Evolutionary conservation across 495 filamentous ascomycete species (phyloP).

Genomic region (Trichocladium uniseriatum): DNA sequence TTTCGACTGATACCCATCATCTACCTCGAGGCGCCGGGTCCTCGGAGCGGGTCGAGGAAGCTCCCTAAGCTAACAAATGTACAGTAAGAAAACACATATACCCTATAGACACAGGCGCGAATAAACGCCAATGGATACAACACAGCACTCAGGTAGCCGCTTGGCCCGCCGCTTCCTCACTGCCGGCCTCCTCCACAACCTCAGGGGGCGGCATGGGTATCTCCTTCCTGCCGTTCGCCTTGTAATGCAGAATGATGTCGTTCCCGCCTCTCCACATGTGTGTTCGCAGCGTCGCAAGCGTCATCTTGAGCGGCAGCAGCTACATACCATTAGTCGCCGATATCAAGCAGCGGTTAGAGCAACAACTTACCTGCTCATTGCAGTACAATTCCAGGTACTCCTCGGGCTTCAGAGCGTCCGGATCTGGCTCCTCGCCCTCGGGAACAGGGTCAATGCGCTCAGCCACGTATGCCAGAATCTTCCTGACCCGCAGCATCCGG

Average conservation of each 20-base stretch:
- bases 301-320: conserved; percentile 61
- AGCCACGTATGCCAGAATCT: conserved; percentile 86
- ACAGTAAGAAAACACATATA: not conserved
- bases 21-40: not conserved
- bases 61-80: not conserved
- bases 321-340: conserved; percentile 15
- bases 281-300: conserved; percentile 76
- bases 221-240: conserved; percentile 70
- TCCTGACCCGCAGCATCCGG: conserved; percentile 89
- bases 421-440: conserved; percentile 41
- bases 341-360: conserved; percentile 10
- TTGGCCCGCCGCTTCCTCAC: not conserved
- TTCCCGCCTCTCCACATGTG: conserved; percentile 88
- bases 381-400: conserved; percentile 92
- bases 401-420: conserved; percentile 64
- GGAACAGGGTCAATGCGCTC: conserved; percentile 69
- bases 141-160: not conserved
- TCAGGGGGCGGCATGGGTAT: conserved; percentile 28
- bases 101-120: not conserved
- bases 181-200: not conserved
- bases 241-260: conserved; percentile 85
- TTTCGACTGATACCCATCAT: not conserved
- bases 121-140: not conserved
- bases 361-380: conserved; percentile 65
- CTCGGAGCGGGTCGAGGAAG: no score